Conservation (phyloP, 768 basidiomycete species). For the Dioszegia hungarica region DNA sequence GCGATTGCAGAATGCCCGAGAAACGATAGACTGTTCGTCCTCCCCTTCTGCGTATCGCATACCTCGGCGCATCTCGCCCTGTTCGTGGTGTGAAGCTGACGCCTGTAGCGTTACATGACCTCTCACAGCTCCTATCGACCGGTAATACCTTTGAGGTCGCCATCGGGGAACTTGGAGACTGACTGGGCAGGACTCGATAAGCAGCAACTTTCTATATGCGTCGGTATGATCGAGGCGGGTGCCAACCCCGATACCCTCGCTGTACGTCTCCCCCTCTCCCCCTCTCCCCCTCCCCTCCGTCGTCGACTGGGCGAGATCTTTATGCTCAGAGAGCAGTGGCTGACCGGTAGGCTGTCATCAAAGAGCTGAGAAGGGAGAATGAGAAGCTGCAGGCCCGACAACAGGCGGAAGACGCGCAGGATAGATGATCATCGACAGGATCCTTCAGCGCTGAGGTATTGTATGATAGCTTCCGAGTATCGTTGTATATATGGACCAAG, state of each 20-base stretch:
- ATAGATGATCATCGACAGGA: too few species aligned
- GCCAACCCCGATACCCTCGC: slow-evolving; percentile 89
- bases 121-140: slow-evolving; percentile 82
- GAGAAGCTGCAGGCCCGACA: neutral
- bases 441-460: neutral
- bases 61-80: too few species aligned
- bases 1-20: slow-evolving; percentile 36
- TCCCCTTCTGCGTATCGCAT: too few species aligned
- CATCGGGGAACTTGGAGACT: neutral
- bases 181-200: slow-evolving; percentile 61
- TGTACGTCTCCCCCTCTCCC: slow-evolving; percentile 53
- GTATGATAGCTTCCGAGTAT: too few species aligned
- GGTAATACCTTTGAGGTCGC: slow-evolving; percentile 30
- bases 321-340: neutral
- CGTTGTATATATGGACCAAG: too few species aligned
- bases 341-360: slow-evolving; percentile 65
- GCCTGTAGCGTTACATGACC: slow-evolving; percentile 68
- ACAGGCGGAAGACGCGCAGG: neutral
- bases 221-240: slow-evolving; percentile 85
- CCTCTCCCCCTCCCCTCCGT: neutral
- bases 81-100: slow-evolving; percentile 2
- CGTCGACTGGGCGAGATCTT: neutral
- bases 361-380: slow-evolving; percentile 72
- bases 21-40: slow-evolving; percentile 42
- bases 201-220: slow-evolving; percentile 84